Conservation (phyloP, 2,329 filamentous ascomycete species). For the Sporothrix mexicana region DNA sequence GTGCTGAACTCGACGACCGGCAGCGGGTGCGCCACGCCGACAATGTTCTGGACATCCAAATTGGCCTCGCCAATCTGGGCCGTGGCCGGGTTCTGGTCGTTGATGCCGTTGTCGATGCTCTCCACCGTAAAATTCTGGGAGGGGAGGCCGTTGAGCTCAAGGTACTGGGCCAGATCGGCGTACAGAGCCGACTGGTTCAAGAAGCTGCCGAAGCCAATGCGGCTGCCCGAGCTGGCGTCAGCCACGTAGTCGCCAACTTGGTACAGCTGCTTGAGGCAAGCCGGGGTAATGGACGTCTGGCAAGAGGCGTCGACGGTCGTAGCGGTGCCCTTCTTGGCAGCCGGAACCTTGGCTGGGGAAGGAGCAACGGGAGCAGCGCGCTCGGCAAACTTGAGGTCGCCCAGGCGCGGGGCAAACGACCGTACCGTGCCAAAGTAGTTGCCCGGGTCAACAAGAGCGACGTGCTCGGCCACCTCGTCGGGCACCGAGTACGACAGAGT, state of each 20-base stretch:
- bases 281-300: slow-evolving; percentile 50
- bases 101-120: slow-evolving; percentile 60
- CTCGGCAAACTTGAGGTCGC: slow-evolving; percentile 24
- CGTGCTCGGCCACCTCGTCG: slow-evolving; percentile 56
- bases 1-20: slow-evolving; percentile 44
- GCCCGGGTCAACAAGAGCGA: slow-evolving; percentile 69
- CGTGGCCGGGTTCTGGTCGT: slow-evolving; percentile 50
- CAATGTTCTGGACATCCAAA: slow-evolving; percentile 66
- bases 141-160: slow-evolving; percentile 56
- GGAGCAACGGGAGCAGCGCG: neutral
- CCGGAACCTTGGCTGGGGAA: neutral
- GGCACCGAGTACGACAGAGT: slow-evolving; percentile 66
- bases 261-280: slow-evolving; percentile 58
- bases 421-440: slow-evolving; percentile 58
- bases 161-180: slow-evolving; percentile 58
- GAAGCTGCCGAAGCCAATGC: slow-evolving; percentile 50
- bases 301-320: slow-evolving; percentile 38
- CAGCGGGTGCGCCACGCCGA: slow-evolving; percentile 56
- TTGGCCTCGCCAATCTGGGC: slow-evolving; percentile 59
- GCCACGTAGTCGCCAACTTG: slow-evolving; percentile 50
- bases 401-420: slow-evolving; percentile 30
- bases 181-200: slow-evolving; percentile 56
- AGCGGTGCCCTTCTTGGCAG: slow-evolving; percentile 43
- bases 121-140: slow-evolving; percentile 61
- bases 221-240: slow-evolving; percentile 46